Percentiles rank a stretch among this genome's conserved stretches.
Conservation (phyloP, 306 rosid genomes). For the Nissolia schottii region DNA sequence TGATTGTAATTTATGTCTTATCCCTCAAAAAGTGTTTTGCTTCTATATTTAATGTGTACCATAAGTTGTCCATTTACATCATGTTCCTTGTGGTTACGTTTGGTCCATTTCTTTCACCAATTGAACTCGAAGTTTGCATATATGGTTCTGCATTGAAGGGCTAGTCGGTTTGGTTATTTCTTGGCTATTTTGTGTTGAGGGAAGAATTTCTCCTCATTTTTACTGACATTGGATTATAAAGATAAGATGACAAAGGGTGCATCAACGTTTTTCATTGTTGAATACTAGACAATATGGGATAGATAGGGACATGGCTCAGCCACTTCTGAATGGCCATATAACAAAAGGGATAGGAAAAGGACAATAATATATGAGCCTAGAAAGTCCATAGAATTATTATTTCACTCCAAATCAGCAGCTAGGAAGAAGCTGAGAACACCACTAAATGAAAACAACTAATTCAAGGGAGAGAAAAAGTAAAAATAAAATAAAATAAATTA, state of each 20-base stretch:
- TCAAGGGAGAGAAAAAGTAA: too few relatives aligned
- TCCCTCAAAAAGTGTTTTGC: too few relatives aligned
- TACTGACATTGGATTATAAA: background rate
- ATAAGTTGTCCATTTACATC: too few relatives aligned
- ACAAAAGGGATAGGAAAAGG: background rate
- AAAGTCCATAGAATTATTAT: background rate
- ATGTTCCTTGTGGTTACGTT: background rate
- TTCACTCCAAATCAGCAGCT: background rate
- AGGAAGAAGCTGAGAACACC: background rate
- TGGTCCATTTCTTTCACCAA: too few relatives aligned
- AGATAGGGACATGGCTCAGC: constrained; percentile 11
- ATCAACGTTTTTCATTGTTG: background rate
- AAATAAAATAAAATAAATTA: background rate
- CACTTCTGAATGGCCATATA: background rate
- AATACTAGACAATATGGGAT: background rate
- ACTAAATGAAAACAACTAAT: background rate
- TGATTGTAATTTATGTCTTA: too few relatives aligned
- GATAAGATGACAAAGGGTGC: background rate
- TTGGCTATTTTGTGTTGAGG: too few relatives aligned
- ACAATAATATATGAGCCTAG: background rate
- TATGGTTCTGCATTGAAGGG: too few relatives aligned
- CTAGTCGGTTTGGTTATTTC: too few relatives aligned
- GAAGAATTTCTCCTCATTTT: too few relatives aligned
- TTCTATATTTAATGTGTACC: too few relatives aligned
- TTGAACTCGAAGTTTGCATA: too few relatives aligned